Evolutionary conservation across 169 alveolate species (phyloP).

Genomic region (Plasmodium coatneyi): DNA sequence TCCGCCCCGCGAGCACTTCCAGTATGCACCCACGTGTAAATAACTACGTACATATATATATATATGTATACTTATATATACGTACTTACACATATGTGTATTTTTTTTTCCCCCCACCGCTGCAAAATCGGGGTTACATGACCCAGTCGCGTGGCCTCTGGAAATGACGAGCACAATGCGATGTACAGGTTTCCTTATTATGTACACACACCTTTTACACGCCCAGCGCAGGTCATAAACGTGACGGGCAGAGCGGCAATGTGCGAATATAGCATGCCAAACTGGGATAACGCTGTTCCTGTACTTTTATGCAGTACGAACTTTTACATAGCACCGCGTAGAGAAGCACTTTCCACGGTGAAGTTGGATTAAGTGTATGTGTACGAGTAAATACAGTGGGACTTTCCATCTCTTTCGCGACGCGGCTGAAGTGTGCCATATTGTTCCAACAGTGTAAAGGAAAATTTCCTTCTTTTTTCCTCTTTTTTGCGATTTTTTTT

Average conservation of each 20-base stretch:
- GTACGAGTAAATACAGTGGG: not conserved
- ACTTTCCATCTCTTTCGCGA: not conserved
- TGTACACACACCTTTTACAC: not conserved
- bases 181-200: not conserved
- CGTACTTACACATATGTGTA: not conserved
- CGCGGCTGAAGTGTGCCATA: not conserved
- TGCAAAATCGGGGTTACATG: not conserved
- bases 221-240: not conserved
- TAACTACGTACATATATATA: not conserved
- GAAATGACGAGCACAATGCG: not conserved
- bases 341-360: not conserved
- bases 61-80: not conserved
- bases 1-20: not conserved
- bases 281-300: not conserved
- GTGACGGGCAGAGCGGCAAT: not conserved
- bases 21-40: not conserved
- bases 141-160: not conserved
- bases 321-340: not conserved
- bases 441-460: not conserved
- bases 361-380: not conserved
- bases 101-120: not conserved
- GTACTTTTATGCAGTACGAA: not conserved
- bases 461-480: not conserved
- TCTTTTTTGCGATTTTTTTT: not conserved
- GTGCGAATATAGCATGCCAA: not conserved